These are phyloP conservation scores for Amanita subjunquillea DNA, from an alignment of 768 basidiomycete species.

Conservation along the genomic window DNA sequence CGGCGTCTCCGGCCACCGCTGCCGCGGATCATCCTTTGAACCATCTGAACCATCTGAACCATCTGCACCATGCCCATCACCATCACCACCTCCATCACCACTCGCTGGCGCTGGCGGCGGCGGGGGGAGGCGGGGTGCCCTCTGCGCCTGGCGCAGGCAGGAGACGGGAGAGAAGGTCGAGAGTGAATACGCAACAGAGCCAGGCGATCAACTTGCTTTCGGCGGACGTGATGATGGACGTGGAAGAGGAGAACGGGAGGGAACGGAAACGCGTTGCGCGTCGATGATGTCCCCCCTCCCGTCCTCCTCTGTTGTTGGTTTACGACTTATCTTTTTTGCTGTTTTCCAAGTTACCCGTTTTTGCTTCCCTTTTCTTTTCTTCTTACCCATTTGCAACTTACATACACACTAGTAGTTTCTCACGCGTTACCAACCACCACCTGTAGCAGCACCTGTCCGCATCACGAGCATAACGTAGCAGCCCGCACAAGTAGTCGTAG, in stretches of 20 bases:
- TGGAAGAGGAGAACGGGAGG: conserved; percentile 59
- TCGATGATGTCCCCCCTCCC: conserved; percentile 25
- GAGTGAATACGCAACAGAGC: conserved; percentile 19
- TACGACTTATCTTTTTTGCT: not conserved
- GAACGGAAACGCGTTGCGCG: conserved; percentile 69
- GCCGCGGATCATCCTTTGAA: conserved; percentile 15
- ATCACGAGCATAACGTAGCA: too few relatives aligned
- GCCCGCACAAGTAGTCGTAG: too few relatives aligned
- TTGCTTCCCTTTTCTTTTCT: too few relatives aligned
- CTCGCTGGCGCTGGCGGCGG: conserved; percentile 10
- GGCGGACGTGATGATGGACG: conserved; percentile 56
- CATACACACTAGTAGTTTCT: too few relatives aligned
- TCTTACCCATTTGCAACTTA: too few relatives aligned
- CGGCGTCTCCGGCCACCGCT: conserved; percentile 20
- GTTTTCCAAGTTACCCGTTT: too few relatives aligned
- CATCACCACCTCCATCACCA: not conserved
- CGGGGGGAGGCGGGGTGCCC: conserved; percentile 12
- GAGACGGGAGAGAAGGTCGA: conserved; percentile 43
- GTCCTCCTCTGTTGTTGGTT: not conserved
- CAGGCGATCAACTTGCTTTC: conserved; percentile 27
- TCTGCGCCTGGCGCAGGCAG: conserved; percentile 19
- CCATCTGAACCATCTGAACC: not conserved
- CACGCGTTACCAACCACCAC: too few relatives aligned
- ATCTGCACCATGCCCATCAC: too few relatives aligned
- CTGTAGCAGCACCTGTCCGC: too few relatives aligned